Conservation (phyloP, 371 early-diverging fungal genomes). For the Thermomucor indicae-seudaticae region DNA sequence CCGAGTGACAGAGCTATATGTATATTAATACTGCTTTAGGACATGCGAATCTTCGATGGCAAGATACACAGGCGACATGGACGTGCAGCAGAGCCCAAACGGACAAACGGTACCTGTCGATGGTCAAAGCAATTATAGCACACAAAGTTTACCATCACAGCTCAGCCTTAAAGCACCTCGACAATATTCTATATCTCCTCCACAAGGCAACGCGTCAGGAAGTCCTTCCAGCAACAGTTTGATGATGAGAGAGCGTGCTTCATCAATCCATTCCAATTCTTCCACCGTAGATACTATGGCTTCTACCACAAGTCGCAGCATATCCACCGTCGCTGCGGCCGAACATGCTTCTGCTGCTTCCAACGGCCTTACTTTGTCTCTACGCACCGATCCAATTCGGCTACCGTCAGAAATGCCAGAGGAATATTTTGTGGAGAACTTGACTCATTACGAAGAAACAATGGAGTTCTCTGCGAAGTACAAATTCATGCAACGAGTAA, state of each 20-base stretch:
- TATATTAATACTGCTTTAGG: not conserved
- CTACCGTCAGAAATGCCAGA: slow-evolving; percentile 39
- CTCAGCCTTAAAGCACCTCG: slow-evolving; percentile 8
- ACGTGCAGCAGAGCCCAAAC: not conserved
- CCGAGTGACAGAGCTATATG: not conserved
- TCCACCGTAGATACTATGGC: slow-evolving; percentile 39
- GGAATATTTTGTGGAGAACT: slow-evolving; percentile 49
- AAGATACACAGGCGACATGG: not conserved
- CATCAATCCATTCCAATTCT: slow-evolving; percentile 41
- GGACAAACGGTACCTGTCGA: slow-evolving; percentile 2
- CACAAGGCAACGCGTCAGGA: slow-evolving; percentile 8
- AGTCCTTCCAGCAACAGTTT: slow-evolving; percentile 11
- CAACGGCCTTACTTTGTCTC: slow-evolving; percentile 17
- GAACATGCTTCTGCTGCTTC: slow-evolving; percentile 7
- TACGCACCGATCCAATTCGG: slow-evolving; percentile 55
- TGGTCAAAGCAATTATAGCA: slow-evolving; percentile 3
- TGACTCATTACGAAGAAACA: slow-evolving; percentile 55
- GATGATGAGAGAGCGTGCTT: slow-evolving; percentile 26
- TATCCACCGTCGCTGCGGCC: slow-evolving; percentile 12
- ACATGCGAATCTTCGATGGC: not conserved
- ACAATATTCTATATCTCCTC: slow-evolving; percentile 5
- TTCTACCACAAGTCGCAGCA: slow-evolving; percentile 19
- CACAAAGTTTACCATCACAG: slow-evolving; percentile 12
- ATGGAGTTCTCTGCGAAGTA: slow-evolving; percentile 52
- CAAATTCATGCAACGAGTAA: slow-evolving; percentile 11